Percentiles rank a stretch among this genome's conserved stretches.
Evolutionary conservation across 2,329 filamentous ascomycete genomes (phyloP).

Genomic region (Fusarium incarnatum): DNA sequence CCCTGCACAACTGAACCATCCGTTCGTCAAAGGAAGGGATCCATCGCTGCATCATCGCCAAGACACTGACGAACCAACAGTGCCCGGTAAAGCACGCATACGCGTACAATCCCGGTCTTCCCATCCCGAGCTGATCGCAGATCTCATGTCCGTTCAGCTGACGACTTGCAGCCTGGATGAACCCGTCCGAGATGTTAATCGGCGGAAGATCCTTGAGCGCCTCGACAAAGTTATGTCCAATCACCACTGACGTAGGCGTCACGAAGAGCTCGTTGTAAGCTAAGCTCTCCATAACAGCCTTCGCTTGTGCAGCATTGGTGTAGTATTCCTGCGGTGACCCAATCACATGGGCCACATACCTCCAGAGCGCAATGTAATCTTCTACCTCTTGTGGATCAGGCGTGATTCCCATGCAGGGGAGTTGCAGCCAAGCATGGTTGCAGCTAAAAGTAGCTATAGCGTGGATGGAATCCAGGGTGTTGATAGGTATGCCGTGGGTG

Average conservation of each 20-base stretch:
- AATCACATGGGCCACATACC: constrained; percentile 50
- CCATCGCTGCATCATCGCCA: constrained; percentile 45
- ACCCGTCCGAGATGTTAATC: constrained; percentile 49
- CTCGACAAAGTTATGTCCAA: constrained; percentile 55
- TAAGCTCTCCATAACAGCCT: constrained; percentile 51
- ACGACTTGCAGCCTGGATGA: constrained; percentile 46
- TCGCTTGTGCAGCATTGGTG: constrained; percentile 40
- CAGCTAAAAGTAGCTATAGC: constrained; percentile 74
- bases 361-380: constrained; percentile 72
- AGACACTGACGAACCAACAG: constrained; percentile 48
- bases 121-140: constrained; percentile 52
- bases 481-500: constrained; percentile 71
- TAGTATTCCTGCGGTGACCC: constrained; percentile 47
- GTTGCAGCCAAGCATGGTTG: constrained; percentile 69
- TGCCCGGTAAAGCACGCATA: constrained; percentile 49
- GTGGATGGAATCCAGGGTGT: constrained; percentile 72
- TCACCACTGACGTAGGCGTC: constrained; percentile 50
- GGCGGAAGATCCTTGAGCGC: constrained; percentile 53
- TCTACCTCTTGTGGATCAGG: constrained; percentile 66
- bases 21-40: constrained; percentile 43
- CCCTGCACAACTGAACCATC: constrained; percentile 43
- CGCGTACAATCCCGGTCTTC: constrained; percentile 45
- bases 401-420: constrained; percentile 73
- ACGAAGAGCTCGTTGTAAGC: constrained; percentile 50
- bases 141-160: constrained; percentile 54